Conservation (phyloP, 1,284 basidiomycete genomes). For the Boletus semigastroideus region DNA sequence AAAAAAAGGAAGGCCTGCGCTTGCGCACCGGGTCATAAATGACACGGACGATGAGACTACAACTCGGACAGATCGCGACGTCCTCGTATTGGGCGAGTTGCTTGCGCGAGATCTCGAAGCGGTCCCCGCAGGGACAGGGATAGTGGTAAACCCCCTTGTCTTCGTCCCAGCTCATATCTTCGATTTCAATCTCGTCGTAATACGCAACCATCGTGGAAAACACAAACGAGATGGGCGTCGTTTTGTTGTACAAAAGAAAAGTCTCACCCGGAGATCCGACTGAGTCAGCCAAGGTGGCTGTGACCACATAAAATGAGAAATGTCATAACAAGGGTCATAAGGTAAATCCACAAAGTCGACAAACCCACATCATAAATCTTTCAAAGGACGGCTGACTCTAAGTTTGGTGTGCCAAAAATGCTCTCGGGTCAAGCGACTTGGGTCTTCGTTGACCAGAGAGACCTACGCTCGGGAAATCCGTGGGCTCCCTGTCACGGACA, state of each 20-base stretch:
- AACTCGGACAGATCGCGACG: slow-evolving; percentile 96
- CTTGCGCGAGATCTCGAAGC: slow-evolving; percentile 91
- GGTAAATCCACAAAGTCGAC: too few relatives aligned
- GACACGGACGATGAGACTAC: slow-evolving; percentile 90
- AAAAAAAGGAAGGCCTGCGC: neutral
- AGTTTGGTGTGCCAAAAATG: slow-evolving; percentile 22
- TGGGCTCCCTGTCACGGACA: slow-evolving; percentile 6
- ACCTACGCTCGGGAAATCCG: slow-evolving; percentile 30
- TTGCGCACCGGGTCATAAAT: slow-evolving; percentile 90
- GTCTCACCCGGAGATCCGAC: too few relatives aligned
- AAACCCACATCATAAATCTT: too few relatives aligned
- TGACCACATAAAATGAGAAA: too few relatives aligned
- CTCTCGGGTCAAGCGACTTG: slow-evolving; percentile 24
- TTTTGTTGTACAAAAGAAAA: too few relatives aligned
- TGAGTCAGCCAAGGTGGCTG: too few relatives aligned
- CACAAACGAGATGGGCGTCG: neutral
- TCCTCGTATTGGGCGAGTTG: slow-evolving; percentile 93
- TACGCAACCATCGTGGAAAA: slow-evolving; percentile 65
- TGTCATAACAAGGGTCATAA: too few relatives aligned
- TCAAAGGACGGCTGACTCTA: neutral
- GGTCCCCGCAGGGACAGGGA: slow-evolving; percentile 97
- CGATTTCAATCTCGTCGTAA: slow-evolving; percentile 93
- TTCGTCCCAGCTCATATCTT: slow-evolving; percentile 93
- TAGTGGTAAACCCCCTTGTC: slow-evolving; percentile 87
- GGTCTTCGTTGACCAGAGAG: slow-evolving; percentile 22